Evolutionary conservation across 768 basidiomycete genomes (phyloP).

Genomic region (Lanmaoa pseudosensibilis): DNA sequence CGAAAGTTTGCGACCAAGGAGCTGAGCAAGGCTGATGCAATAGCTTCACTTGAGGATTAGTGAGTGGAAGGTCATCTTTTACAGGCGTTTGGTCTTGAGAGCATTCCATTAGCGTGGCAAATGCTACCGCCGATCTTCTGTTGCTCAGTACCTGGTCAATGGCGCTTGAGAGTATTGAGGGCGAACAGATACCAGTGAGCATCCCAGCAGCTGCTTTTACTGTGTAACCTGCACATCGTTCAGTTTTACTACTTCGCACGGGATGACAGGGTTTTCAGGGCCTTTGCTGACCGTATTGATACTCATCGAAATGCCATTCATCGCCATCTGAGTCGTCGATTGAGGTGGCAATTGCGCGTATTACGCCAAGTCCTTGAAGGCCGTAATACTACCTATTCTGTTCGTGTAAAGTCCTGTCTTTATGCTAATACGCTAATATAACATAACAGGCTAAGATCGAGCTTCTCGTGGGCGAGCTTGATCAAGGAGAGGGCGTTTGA

Average conservation of each 20-base stretch:
- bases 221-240: neutral
- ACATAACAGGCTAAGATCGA: slow-evolving; percentile 59
- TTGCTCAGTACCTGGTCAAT: slow-evolving; percentile 81
- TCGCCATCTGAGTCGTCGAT: slow-evolving; percentile 48
- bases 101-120: slow-evolving; percentile 62
- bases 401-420: slow-evolving; percentile 34
- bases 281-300: slow-evolving; percentile 49
- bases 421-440: slow-evolving; percentile 4
- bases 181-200: slow-evolving; percentile 71
- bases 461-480: slow-evolving; percentile 57
- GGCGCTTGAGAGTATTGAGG: slow-evolving; percentile 56
- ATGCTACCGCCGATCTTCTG: slow-evolving; percentile 83
- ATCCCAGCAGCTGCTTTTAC: neutral
- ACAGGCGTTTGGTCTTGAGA: neutral
- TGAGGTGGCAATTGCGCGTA: slow-evolving; percentile 71
- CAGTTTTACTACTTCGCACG: slow-evolving; percentile 90
- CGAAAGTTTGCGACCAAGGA: slow-evolving; percentile 86
- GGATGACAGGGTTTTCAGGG: slow-evolving; percentile 81
- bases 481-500: slow-evolving; percentile 58
- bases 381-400: slow-evolving; percentile 63
- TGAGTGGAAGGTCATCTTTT: slow-evolving; percentile 39
- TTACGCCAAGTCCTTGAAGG: slow-evolving; percentile 66
- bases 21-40: slow-evolving; percentile 71
- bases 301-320: slow-evolving; percentile 47
- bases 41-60: slow-evolving; percentile 90